Conservation (phyloP, 208 protist genomes). For the Leishmania gerbilli region DNA sequence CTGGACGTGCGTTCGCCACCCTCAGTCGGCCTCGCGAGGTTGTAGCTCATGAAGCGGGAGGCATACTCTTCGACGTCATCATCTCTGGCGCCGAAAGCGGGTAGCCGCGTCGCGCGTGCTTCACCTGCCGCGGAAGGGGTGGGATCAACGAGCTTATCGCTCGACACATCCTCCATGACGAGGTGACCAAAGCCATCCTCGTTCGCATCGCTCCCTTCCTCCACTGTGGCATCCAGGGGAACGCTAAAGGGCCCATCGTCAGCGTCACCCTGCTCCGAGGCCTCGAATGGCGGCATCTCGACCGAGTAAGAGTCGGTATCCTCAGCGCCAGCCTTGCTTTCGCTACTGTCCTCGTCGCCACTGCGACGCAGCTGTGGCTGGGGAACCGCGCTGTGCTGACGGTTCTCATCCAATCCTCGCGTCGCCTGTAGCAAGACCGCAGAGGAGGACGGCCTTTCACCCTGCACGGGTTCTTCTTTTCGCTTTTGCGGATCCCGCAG, state of each 20-base stretch:
- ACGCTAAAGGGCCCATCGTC: neutral
- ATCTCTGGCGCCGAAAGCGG: neutral
- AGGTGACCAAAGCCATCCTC: neutral
- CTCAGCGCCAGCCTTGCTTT: neutral
- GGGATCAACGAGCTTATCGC: slow-evolving; percentile 3
- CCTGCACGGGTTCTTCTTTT: neutral
- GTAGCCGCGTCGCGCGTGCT: neutral
- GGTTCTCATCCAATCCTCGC: neutral
- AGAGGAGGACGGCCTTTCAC: neutral
- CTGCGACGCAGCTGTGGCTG: neutral
- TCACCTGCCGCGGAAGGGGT: neutral
- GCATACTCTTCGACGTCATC: neutral
- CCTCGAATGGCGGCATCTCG: neutral
- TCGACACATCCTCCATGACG: slow-evolving; percentile 24
- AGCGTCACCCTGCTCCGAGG: neutral
- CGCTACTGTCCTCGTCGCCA: neutral
- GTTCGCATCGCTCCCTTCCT: neutral
- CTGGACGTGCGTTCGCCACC: slow-evolving; percentile 1
- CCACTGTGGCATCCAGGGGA: neutral
- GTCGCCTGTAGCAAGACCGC: neutral
- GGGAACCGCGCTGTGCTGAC: neutral
- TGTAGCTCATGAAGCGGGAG: neutral
- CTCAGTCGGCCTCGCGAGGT: neutral
- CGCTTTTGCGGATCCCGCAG: neutral
- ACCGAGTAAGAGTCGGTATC: neutral